Evolutionary conservation across 2,329 filamentous ascomycete species (phyloP).

Genomic region (Lachnellula hyalina): DNA sequence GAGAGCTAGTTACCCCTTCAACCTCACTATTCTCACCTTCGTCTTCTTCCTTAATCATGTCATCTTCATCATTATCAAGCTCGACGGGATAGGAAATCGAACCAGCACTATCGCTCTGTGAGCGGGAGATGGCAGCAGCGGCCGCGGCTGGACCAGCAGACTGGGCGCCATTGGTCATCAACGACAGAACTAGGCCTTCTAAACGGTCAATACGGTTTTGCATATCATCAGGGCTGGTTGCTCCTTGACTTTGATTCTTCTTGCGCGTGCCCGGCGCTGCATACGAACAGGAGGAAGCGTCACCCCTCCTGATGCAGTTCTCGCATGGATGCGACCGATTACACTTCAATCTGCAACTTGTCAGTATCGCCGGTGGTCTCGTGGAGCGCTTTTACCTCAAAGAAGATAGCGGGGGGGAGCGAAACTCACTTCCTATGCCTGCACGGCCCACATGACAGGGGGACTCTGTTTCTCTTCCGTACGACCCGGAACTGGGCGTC

Average conservation of each 20-base stretch:
- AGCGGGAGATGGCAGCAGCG: constrained; percentile 37
- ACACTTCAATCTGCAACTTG: constrained; percentile 68
- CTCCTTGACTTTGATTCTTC: constrained; percentile 62
- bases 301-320: constrained; percentile 87
- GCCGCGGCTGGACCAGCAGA: constrained; percentile 57
- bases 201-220: constrained; percentile 95
- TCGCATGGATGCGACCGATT: constrained; percentile 87
- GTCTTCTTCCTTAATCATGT: constrained; percentile 50
- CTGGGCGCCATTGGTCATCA: constrained; percentile 86
- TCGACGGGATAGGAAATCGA: constrained; percentile 24
- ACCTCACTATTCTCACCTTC: constrained; percentile 61
- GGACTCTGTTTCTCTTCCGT: constrained; percentile 85
- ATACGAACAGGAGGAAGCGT: constrained; percentile 79
- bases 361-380: constrained; percentile 28
- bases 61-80: constrained; percentile 55
- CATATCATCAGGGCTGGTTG: constrained; percentile 82
- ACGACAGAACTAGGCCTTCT: constrained; percentile 82
- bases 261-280: constrained; percentile 66
- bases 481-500: constrained; percentile 84
- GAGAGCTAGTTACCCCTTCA: constrained; percentile 65
- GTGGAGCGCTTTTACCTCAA: neutral
- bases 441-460: constrained; percentile 86
- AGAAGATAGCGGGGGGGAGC: constrained; percentile 1
- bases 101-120: constrained; percentile 31
- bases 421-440: constrained; percentile 76